Conservation (phyloP, 176 grass and related monocot genomes). For the Cenchrus purpureus region DNA sequence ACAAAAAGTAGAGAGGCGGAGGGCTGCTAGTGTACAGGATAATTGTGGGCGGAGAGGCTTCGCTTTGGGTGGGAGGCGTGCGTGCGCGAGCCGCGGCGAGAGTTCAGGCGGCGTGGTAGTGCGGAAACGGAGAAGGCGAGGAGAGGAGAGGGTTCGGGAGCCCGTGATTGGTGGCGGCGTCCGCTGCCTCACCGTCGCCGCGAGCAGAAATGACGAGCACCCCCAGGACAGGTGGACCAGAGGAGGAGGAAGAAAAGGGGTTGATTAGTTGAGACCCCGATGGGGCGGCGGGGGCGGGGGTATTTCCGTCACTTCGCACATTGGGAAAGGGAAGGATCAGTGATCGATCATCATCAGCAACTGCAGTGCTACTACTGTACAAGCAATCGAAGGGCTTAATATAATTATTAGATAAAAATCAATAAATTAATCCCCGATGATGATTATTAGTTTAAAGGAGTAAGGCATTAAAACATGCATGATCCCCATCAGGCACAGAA, state of each 20-base stretch:
- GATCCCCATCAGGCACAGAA: not conserved
- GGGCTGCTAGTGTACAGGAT: not conserved
- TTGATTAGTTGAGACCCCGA: not conserved
- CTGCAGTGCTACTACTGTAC: not conserved
- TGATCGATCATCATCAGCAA: not conserved
- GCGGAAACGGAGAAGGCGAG: not conserved
- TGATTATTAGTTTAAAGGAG: not conserved
- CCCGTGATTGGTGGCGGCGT: not conserved
- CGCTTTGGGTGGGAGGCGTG: not conserved
- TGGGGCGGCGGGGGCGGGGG: not conserved
- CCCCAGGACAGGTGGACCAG: not conserved
- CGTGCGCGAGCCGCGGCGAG: not conserved
- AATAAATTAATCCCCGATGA: too few species aligned
- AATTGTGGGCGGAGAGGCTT: not conserved
- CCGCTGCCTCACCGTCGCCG: not conserved
- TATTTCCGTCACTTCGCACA: not conserved
- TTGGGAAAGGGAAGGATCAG: too few species aligned
- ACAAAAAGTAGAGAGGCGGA: not conserved
- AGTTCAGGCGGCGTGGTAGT: not conserved
- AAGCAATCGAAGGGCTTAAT: not conserved
- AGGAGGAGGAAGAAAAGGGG: slow-evolving; percentile 17
- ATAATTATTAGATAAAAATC: not conserved
- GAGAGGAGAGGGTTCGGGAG: not conserved
- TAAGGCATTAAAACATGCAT: slow-evolving; percentile 23
- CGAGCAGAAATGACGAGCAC: not conserved